These are phyloP conservation scores for Ambrosia hybrid DNA, from an alignment of 140 eudicot genomes.

Conservation along the genomic window DNA sequence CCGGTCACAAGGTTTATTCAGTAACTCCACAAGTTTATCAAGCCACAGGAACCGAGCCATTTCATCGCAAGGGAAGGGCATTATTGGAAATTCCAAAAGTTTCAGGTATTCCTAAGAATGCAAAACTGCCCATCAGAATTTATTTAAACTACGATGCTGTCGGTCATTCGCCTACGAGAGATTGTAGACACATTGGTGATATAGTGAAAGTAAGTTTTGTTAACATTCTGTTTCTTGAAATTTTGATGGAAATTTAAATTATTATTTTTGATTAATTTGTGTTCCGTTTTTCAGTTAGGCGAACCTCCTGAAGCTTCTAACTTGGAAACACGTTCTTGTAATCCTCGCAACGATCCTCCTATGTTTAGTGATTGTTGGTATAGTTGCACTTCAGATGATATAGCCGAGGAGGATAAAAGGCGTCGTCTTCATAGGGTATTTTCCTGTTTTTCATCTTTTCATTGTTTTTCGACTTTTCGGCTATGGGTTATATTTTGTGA, in stretches of 20 bases:
- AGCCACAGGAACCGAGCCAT: constrained; percentile 36
- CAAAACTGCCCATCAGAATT: constrained; percentile 73
- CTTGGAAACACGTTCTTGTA: constrained; percentile 66
- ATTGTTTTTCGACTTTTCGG: not conserved
- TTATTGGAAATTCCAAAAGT: constrained; percentile 53
- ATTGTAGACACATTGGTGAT: constrained; percentile 74
- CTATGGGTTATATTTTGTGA: not conserved
- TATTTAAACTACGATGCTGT: constrained; percentile 90
- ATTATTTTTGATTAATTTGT: not conserved
- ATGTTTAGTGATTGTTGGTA: constrained; percentile 87
- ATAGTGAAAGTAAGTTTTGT: constrained; percentile 64
- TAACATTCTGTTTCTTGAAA: not conserved
- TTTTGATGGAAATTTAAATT: too few relatives aligned
- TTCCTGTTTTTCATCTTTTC: not conserved
- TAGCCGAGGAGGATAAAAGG: constrained; percentile 85
- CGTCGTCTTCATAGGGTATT: constrained; percentile 75
- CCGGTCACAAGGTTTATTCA: constrained; percentile 79
- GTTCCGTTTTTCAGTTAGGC: constrained; percentile 58
- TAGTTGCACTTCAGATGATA: constrained; percentile 79
- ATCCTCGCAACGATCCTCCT: constrained; percentile 78
- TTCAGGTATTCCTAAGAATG: constrained; percentile 30
- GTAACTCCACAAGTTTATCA: constrained; percentile 83
- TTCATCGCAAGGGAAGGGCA: constrained; percentile 62
- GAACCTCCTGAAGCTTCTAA: constrained; percentile 73
- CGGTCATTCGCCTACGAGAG: constrained; percentile 94